Evolutionary conservation across 1,139 yeast species (phyloP).

Genomic region (Barnettozyma hawaiiensis): DNA sequence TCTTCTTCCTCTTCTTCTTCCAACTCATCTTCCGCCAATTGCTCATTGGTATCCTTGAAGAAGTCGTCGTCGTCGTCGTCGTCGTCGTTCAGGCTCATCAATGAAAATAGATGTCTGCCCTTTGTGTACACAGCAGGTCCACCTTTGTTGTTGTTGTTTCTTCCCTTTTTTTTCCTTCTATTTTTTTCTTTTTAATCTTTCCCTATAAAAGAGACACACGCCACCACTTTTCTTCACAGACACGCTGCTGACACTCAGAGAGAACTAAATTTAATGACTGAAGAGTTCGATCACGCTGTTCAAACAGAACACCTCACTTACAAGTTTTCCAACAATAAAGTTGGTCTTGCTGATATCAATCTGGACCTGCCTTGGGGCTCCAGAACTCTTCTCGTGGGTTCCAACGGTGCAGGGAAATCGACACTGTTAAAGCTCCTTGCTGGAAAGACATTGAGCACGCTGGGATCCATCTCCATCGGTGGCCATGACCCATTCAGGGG

Average conservation of each 20-base stretch:
- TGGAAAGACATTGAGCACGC: slow-evolving; percentile 80
- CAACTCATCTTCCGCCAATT: slow-evolving; percentile 27
- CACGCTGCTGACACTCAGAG: too few relatives aligned
- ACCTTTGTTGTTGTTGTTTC: not conserved
- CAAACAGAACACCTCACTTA: slow-evolving; percentile 64
- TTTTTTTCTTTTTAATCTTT: too few relatives aligned
- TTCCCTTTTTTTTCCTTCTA: too few relatives aligned
- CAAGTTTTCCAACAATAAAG: slow-evolving; percentile 58
- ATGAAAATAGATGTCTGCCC: too few relatives aligned
- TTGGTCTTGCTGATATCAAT: slow-evolving; percentile 63
- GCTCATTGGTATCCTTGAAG: slow-evolving; percentile 29
- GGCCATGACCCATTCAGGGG: slow-evolving; percentile 83
- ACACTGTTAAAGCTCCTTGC: slow-evolving; percentile 79
- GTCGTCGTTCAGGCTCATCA: slow-evolving; percentile 29
- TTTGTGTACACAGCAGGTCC: not conserved
- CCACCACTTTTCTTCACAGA: not conserved
- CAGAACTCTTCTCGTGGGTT: slow-evolving; percentile 77
- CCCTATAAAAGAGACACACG: not conserved
- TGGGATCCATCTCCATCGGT: slow-evolving; percentile 59
- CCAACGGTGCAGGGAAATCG: slow-evolving; percentile 97
- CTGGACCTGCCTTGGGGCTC: slow-evolving; percentile 64
- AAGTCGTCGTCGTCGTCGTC: slow-evolving; percentile 33
- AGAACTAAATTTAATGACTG: slow-evolving; percentile 3
- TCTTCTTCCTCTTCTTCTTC: slow-evolving; percentile 30
- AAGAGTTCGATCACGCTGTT: slow-evolving; percentile 38